Base-by-base conservation (phyloP, 2,329 filamentous ascomycete genomes). In the Exophiala spinifera region DNA sequence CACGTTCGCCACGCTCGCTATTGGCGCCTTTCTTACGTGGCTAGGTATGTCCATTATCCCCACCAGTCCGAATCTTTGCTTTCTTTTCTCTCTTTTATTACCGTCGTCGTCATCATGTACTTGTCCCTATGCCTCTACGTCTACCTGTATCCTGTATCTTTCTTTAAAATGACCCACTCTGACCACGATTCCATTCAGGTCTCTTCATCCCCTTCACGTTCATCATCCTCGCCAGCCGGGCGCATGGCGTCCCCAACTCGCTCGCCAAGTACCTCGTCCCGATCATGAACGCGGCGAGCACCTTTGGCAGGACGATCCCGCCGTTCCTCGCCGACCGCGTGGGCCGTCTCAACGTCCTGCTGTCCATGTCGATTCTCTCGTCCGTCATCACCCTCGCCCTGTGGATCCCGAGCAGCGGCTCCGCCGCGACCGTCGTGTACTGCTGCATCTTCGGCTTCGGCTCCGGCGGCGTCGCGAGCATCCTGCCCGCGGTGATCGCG, bases 391-490 rank as follows among this genome's bases (percentile, higher is more conserved):
- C 76, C n/a, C 70, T 84, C 0, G 78, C 75, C 33, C 67, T 86
- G 1, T 80, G 82, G 82, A 68, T 83, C 2, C 76, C 78, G 2
- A 75, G 72, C 4, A 72, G 71, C 3, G 73, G 74, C 33, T 79
- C 82, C 5, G 77, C 77, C 0, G 77, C 81, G 1, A 80, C 85
- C 50, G 78, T 88, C 50, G 74, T 83, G 23, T 89, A 87, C 66
- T 76, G 79, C 17, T 74, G 79, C 20, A 69, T 88, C 7, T 90
- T 86, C 61, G 87, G 86, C 15, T 88, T 89, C 66, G 78, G 78
- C n/a, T 85, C 82, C 0, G 87, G 86, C 13, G 80, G 81, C 2
- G 86, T 84, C 63, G 79, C 87, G 28, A 81, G 81, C 0, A 72
- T 89, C 13, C 74, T 76, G 0, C 84, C 87, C 0, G 78, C 85